Percentiles rank a stretch among this genome's conserved stretches.
Conservation (phyloP, 768 basidiomycete species). For the Strobilomyces echinocephalus region DNA sequence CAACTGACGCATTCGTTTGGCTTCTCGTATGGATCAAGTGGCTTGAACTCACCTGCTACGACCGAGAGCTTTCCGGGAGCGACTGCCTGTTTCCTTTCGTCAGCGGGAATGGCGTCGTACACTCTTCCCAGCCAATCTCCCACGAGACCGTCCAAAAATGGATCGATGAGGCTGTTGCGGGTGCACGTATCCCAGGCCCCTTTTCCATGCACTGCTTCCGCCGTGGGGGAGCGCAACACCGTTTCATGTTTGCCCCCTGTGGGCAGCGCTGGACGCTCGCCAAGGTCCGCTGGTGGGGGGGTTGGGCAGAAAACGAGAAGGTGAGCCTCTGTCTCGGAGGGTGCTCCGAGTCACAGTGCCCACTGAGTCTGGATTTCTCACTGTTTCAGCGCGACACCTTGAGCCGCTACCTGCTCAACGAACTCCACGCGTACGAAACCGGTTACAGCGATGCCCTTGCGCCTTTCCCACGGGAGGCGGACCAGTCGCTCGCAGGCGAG, state of each 20-base stretch:
- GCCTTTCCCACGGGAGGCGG: background rate
- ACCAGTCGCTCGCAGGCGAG: background rate
- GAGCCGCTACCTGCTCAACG: background rate
- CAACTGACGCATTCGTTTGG: conserved; percentile 28
- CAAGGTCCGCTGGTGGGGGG: conserved; percentile 1
- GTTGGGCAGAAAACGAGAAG: background rate
- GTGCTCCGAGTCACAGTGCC: no score
- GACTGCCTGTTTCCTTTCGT: conserved; percentile 34
- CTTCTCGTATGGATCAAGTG: conserved; percentile 20
- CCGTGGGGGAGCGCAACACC: background rate
- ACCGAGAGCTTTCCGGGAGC: conserved; percentile 13
- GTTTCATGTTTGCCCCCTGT: background rate
- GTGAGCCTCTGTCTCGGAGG: no score
- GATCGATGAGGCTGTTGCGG: conserved; percentile 23
- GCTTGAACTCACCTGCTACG: conserved; percentile 1
- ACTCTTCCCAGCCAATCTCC: conserved; percentile 21
- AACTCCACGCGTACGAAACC: background rate
- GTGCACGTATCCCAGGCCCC: background rate
- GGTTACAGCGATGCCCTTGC: background rate
- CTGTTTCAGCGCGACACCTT: background rate
- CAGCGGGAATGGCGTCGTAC: conserved; percentile 1
- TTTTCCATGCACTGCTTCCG: conserved; percentile 6
- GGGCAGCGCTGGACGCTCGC: background rate
- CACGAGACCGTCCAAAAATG: conserved; percentile 28
- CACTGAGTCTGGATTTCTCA: background rate